Conservation (phyloP, 768 basidiomycete genomes). For the Calocybe gangraenosa region DNA sequence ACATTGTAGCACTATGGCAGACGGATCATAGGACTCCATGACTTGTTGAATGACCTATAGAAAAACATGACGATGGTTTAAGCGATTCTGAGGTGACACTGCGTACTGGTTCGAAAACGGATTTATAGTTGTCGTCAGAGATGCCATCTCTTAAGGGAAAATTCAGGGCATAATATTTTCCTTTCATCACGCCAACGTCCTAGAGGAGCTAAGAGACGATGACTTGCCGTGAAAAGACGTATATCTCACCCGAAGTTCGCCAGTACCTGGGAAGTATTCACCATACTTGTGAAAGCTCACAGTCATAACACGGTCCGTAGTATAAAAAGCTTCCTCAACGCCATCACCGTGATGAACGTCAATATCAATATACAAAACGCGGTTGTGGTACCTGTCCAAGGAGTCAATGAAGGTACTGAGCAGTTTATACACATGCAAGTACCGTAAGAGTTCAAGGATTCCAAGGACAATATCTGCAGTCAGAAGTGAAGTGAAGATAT, state of each 20-base stretch:
- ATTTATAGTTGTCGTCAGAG: conserved; percentile 91
- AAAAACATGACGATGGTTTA: neutral
- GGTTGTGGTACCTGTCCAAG: conserved; percentile 74
- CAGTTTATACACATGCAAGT: conserved; percentile 13
- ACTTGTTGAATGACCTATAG: conserved; percentile 84
- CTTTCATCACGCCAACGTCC: conserved; percentile 93
- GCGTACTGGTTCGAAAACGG: conserved; percentile 90
- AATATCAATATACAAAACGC: conserved; percentile 97
- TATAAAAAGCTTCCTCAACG: conserved; percentile 99
- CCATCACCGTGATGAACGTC: conserved; percentile 99
- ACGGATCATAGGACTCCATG: conserved; percentile 92
- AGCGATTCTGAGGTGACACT: neutral
- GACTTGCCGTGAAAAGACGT: conserved; percentile 1
- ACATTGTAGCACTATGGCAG: conserved; percentile 94
- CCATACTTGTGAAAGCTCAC: conserved; percentile 98
- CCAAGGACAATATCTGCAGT: conserved; percentile 92
- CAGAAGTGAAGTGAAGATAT: conserved; percentile 3
- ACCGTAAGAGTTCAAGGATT: conserved; percentile 90
- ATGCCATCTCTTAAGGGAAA: conserved; percentile 95
- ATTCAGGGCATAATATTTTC: conserved; percentile 91
- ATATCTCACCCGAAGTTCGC: conserved; percentile 77
- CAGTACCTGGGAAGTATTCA: conserved; percentile 98
- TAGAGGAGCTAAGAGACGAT: conserved; percentile 25
- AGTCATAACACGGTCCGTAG: conserved; percentile 98
- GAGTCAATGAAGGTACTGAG: neutral